Evolutionary conservation across 1,139 yeast genomes (phyloP).

Genomic region (Suhomyces anneliseae): DNA sequence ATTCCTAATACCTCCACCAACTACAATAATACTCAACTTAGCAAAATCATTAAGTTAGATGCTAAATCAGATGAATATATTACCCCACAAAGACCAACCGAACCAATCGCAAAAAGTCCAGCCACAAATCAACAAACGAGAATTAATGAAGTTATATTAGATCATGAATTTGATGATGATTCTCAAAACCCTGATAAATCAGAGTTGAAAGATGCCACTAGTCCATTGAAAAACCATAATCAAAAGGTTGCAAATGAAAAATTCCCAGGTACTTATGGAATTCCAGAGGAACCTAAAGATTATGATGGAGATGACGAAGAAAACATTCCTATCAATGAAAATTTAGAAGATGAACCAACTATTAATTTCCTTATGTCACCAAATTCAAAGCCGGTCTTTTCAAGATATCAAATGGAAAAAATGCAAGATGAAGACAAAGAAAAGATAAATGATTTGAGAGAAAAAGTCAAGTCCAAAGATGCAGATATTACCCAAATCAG

Average conservation of each 20-base stretch:
- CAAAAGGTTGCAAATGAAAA: constrained; percentile 1
- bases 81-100: constrained; percentile 47
- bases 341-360: constrained; percentile 27
- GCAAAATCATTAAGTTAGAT: constrained; percentile 19
- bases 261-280: neutral
- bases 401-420: constrained; percentile 31
- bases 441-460: constrained; percentile 12
- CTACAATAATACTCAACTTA: constrained; percentile 23
- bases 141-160: constrained; percentile 19
- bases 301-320: constrained; percentile 13
- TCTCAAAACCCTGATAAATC: constrained; percentile 7
- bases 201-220: constrained; percentile 21
- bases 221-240: constrained; percentile 24
- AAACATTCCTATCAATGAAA: constrained; percentile 9
- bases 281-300: constrained; percentile 4
- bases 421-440: constrained; percentile 27
- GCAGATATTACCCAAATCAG: constrained; percentile 1
- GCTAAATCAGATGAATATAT: constrained; percentile 21
- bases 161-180: constrained; percentile 9
- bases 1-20: constrained; percentile 16
- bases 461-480: constrained; percentile 8
- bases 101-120: constrained; percentile 45
- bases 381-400: constrained; percentile 39
- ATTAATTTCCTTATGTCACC: constrained; percentile 36
- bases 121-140: constrained; percentile 35